phyloP scores from a whole-genome alignment of 345 rosid genomes.

The Eucalyptus cloeziana region DNA sequence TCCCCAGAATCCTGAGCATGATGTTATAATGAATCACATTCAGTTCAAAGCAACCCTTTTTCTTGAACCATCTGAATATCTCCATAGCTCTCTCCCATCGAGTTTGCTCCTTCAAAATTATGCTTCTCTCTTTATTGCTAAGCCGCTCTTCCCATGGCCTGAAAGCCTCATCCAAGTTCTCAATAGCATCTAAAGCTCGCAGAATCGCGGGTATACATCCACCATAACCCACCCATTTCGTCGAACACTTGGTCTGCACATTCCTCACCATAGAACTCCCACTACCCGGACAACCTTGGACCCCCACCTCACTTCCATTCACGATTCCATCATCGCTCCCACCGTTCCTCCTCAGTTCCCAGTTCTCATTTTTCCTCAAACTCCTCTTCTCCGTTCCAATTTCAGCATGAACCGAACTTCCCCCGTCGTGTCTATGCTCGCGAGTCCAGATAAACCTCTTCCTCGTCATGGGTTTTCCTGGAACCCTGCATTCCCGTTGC shows the following conservation, averaged over 20 bases:
- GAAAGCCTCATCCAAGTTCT: conserved; percentile 62
- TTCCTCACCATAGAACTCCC: not conserved
- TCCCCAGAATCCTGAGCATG: conserved; percentile 67
- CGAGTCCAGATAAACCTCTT: conserved; percentile 6
- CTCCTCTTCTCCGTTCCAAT: conserved; percentile 2
- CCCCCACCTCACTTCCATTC: conserved; percentile 1
- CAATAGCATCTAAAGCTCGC: conserved; percentile 40
- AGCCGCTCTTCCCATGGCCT: conserved; percentile 73
- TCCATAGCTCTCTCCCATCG: conserved; percentile 79
- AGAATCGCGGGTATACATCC: conserved; percentile 68
- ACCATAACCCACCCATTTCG: conserved; percentile 55
- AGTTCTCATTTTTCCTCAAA: conserved; percentile 20
- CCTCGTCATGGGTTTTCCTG: conserved; percentile 15
- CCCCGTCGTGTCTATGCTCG: not conserved
- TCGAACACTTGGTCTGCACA: conserved; percentile 68
- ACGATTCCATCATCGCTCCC: not conserved
- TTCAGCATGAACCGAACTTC: conserved; percentile 7
- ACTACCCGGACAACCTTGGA: not conserved
- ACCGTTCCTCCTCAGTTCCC: not conserved
- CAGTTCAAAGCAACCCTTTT: conserved; percentile 54
- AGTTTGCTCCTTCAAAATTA: conserved; percentile 76
- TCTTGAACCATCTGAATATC: conserved; percentile 88
- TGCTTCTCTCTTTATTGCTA: conserved; percentile 67
- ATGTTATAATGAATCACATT: conserved; percentile 89
- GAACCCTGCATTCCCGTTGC: conserved; percentile 2